These are phyloP conservation scores for Pichia ethanolica DNA, from an alignment of 805 yeast genomes.

Conservation along the genomic window DNA sequence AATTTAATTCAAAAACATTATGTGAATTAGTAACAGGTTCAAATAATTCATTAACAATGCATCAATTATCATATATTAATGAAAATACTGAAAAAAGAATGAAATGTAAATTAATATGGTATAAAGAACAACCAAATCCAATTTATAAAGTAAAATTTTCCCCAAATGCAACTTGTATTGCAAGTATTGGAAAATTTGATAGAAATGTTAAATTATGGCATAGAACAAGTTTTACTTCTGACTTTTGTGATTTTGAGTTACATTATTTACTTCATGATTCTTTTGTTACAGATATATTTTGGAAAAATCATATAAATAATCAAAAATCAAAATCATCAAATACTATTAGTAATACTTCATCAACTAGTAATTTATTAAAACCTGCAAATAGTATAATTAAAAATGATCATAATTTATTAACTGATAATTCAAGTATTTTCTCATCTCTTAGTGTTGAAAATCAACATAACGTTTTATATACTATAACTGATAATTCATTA, in stretches of 20 bases:
- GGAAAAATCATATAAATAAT: constrained; percentile 34
- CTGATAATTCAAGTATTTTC: constrained; percentile 3
- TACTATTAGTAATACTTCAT: constrained; percentile 3
- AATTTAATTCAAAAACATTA: constrained; percentile 29
- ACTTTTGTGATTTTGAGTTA: constrained; percentile 58
- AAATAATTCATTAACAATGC: constrained; percentile 40
- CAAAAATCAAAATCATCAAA: not conserved
- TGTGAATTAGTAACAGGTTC: constrained; percentile 61
- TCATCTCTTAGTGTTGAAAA: constrained; percentile 3
- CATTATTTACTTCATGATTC: constrained; percentile 59
- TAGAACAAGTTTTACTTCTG: constrained; percentile 59
- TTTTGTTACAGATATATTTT: constrained; percentile 47
- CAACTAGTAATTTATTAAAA: constrained; percentile 16
- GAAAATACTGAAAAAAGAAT: constrained; percentile 15
- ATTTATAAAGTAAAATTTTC: constrained; percentile 52
- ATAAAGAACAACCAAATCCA: constrained; percentile 50
- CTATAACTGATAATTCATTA: constrained; percentile 51
- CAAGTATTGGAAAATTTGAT: constrained; percentile 58
- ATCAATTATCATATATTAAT: constrained; percentile 34
- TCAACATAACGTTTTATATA: constrained; percentile 48
- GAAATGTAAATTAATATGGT: constrained; percentile 34
- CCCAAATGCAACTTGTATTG: constrained; percentile 60
- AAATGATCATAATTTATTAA: constrained; percentile 11
- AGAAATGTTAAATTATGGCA: constrained; percentile 71
- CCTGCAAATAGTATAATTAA: constrained; percentile 25